Evolutionary conservation across 2,329 filamentous ascomycete species (phyloP).

Genomic region (Xylariomycetidae sp.): DNA sequence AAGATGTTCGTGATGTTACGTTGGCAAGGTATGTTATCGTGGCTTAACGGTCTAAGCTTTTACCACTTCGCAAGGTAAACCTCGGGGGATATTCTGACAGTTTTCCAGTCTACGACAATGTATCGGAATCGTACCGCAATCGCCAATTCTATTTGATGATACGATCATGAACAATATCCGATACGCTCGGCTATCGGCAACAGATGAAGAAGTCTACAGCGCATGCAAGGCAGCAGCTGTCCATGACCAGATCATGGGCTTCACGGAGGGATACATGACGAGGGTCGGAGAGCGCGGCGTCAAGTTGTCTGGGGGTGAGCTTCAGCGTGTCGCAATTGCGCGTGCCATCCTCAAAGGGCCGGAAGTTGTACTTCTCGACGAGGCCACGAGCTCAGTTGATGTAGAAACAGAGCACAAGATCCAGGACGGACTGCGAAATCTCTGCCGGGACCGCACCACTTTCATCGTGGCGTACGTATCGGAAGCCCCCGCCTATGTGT

Average conservation of each 20-base stretch:
- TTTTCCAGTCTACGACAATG: conserved; percentile 32
- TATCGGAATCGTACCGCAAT: conserved; percentile 42
- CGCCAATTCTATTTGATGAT: conserved; percentile 47
- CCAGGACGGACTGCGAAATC: conserved; percentile 53
- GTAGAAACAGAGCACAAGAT: conserved; percentile 65
- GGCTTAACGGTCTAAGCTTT: no score
- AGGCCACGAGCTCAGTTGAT: conserved; percentile 74
- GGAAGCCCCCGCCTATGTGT: background rate
- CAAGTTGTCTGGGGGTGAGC: conserved; percentile 62
- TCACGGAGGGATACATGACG: conserved; percentile 49
- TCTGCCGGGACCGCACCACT: conserved; percentile 59
- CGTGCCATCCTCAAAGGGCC: conserved; percentile 70
- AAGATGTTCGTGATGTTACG: conserved; percentile 39
- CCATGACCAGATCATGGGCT: conserved; percentile 49
- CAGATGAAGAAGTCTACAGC: conserved; percentile 44
- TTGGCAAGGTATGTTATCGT: conserved; percentile 30
- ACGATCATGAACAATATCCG: conserved; percentile 51
- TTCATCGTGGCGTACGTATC: conserved; percentile 58
- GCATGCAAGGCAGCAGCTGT: conserved; percentile 51
- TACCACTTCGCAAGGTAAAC: background rate
- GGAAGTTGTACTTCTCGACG: conserved; percentile 72
- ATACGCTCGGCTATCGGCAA: conserved; percentile 45
- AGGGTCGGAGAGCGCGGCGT: conserved; percentile 49
- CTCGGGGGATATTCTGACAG: background rate
- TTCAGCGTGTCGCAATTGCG: conserved; percentile 64